phyloP scores from a whole-genome alignment of 2,329 filamentous ascomycete species.

The Alternaria arborescens region DNA sequence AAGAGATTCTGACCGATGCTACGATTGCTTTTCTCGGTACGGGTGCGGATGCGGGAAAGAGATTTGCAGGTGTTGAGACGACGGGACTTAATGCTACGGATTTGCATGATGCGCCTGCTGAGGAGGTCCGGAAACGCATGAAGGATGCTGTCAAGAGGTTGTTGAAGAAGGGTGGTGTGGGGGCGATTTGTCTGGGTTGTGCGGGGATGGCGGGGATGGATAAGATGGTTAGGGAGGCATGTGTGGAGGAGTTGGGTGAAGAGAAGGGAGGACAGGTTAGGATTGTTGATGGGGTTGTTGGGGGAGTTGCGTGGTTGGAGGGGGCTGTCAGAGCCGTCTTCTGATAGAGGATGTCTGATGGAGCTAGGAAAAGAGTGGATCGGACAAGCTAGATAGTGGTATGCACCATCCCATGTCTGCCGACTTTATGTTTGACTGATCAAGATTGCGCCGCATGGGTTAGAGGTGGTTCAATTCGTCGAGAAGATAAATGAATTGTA shows the following conservation, averaged over 20 bases:
- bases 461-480: too few relatives aligned
- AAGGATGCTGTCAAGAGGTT: constrained; percentile 74
- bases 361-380: too few relatives aligned
- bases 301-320: constrained; percentile 70
- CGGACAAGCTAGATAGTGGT: too few relatives aligned
- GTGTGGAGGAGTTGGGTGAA: constrained; percentile 70
- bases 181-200: constrained; percentile 83
- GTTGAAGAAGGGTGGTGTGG: constrained; percentile 64
- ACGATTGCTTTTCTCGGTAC: constrained; percentile 71
- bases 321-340: constrained; percentile 54
- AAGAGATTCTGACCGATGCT: constrained; percentile 72
- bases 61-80: constrained; percentile 82
- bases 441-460: too few relatives aligned
- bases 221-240: constrained; percentile 74
- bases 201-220: constrained; percentile 91
- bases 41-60: constrained; percentile 47
- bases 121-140: constrained; percentile 71
- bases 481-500: too few relatives aligned
- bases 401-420: too few relatives aligned
- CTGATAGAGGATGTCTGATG: constrained; percentile 17
- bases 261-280: constrained; percentile 66
- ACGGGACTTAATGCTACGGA: constrained; percentile 83
- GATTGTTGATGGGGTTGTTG: constrained; percentile 82
- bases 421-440: too few relatives aligned
- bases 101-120: constrained; percentile 73